A percentile compares a stretch with the other conserved stretches of the same genome.
Conservation (phyloP, 2,329 filamentous ascomycete species). For the Colletotrichum sidae region DNA sequence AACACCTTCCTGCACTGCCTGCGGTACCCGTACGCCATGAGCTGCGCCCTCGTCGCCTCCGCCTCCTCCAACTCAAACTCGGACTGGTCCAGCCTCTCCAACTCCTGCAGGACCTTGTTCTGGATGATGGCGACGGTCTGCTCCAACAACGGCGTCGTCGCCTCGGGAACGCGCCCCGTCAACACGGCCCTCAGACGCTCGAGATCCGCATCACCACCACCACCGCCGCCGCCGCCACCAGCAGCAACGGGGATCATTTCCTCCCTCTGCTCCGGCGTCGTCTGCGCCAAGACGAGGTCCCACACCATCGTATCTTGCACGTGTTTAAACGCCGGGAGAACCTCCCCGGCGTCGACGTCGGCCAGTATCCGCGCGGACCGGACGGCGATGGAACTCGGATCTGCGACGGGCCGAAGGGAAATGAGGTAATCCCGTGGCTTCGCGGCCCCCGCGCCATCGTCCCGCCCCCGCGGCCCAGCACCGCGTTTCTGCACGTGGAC, state of each 20-base stretch:
- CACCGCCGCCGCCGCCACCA: constrained; percentile 26
- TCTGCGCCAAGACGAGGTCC: constrained; percentile 58
- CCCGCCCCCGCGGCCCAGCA: constrained; percentile 38
- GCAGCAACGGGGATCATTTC: constrained; percentile 43
- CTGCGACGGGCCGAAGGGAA: constrained; percentile 60
- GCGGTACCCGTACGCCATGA: constrained; percentile 62
- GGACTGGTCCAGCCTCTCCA: constrained; percentile 59
- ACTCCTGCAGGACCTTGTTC: constrained; percentile 54
- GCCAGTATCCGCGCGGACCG: constrained; percentile 51
- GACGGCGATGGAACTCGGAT: constrained; percentile 61
- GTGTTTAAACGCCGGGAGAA: constrained; percentile 58
- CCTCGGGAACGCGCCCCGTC: constrained; percentile 44
- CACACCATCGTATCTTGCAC: constrained; percentile 66
- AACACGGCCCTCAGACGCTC: constrained; percentile 45
- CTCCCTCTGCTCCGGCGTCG: constrained; percentile 46
- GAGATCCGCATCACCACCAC: constrained; percentile 37
- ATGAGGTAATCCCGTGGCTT: constrained; percentile 59
- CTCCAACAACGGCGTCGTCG: constrained; percentile 45
- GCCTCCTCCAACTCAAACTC: constrained; percentile 57
- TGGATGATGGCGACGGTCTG: constrained; percentile 55
- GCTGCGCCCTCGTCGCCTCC: constrained; percentile 58
- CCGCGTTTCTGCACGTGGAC: constrained; percentile 64
- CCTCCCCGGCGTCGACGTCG: constrained; percentile 39
- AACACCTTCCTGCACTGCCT: constrained; percentile 61
- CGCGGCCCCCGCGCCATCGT: constrained; percentile 37